Conservation (phyloP, 495 filamentous ascomycete species). For the Aspergillus nidulans region DNA sequence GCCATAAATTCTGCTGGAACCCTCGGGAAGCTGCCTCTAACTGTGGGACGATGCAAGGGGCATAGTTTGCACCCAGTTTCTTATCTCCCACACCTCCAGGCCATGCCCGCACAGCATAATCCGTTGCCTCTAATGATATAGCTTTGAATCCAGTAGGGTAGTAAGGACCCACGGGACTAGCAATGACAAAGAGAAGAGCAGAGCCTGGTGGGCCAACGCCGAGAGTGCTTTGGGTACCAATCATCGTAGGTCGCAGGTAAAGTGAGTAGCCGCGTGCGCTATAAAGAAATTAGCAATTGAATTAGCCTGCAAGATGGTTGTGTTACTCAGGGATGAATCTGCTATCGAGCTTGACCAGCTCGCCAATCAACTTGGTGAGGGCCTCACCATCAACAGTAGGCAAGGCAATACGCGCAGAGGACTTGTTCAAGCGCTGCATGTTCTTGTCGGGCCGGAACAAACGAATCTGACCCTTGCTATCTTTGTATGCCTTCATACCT, state of each 20-base stretch:
- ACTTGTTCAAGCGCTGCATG: constrained; percentile 89
- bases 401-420: constrained; percentile 82
- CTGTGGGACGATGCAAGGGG: constrained; percentile 91
- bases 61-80: constrained; percentile 98
- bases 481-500: constrained; percentile 97
- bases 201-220: constrained; percentile 88
- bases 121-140: constrained; percentile 84
- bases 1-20: constrained; percentile 97
- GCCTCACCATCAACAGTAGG: constrained; percentile 70
- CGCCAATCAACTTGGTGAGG: constrained; percentile 73
- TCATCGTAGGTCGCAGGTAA: constrained; percentile 94
- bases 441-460: constrained; percentile 96
- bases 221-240: constrained; percentile 90
- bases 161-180: constrained; percentile 94
- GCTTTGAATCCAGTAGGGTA: constrained; percentile 98
- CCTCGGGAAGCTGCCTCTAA: constrained; percentile 81
- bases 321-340: constrained; percentile 73
- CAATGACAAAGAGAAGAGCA: constrained; percentile 89
- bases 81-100: constrained; percentile 94
- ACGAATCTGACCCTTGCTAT: constrained; percentile 65
- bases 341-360: constrained; percentile 74
- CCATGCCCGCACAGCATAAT: constrained; percentile 95
- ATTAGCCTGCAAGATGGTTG: neutral
- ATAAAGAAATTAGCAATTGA: constrained; percentile 8
- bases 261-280: constrained; percentile 78